Percentiles rank a stretch among this genome's conserved stretches.
phyloP scores from a whole-genome alignment of 495 filamentous ascomycete species.

The Opeltia flavorubescens region DNA sequence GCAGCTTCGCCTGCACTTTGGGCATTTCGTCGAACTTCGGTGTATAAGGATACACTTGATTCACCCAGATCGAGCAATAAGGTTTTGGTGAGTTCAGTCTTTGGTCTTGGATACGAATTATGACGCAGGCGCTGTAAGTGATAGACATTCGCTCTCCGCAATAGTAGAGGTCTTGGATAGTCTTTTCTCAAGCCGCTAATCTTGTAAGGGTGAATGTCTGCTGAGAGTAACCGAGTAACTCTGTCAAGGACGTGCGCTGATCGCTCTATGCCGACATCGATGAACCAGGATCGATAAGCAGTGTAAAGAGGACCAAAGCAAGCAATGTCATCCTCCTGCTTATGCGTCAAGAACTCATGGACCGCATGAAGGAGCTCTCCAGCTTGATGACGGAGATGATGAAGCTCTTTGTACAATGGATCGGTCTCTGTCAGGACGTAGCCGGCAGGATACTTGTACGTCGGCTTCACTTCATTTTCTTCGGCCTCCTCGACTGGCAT shows the following conservation, averaged over 20 bases:
- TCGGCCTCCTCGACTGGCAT: constrained; percentile 48
- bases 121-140: constrained; percentile 86
- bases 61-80: constrained; percentile 79
- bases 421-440: constrained; percentile 59
- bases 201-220: constrained; percentile 84
- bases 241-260: constrained; percentile 89
- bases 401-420: constrained; percentile 55
- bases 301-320: constrained; percentile 89
- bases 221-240: constrained; percentile 62
- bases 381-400: constrained; percentile 61
- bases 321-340: constrained; percentile 89
- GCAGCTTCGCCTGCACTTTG: constrained; percentile 87
- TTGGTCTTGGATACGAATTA: constrained; percentile 74
- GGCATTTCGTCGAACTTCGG: constrained; percentile 85
- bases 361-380: constrained; percentile 72
- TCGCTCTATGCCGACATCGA: constrained; percentile 90
- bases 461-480: constrained; percentile 67
- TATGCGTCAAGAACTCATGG: constrained; percentile 65
- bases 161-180: constrained; percentile 77
- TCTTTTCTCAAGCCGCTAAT: constrained; percentile 82
- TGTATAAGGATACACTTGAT: constrained; percentile 86
- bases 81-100: constrained; percentile 69
- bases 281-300: constrained; percentile 90
- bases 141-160: constrained; percentile 85
- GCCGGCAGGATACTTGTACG: constrained; percentile 73